These are phyloP conservation scores for Oryza glumipatula DNA, from an alignment of 176 grass and related monocot species.

Conservation along the genomic window DNA sequence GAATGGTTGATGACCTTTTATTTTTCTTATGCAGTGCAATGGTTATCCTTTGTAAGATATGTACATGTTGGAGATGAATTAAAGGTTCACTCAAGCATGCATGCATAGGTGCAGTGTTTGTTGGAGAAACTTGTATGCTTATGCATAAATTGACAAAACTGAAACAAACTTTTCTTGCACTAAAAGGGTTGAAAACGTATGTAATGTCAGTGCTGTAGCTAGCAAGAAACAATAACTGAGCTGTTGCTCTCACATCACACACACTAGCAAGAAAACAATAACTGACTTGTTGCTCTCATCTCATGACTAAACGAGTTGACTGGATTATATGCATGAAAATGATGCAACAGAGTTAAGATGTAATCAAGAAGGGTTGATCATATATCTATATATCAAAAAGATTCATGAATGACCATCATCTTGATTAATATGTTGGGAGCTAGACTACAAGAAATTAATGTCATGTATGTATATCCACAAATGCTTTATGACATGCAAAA, in stretches of 20 bases:
- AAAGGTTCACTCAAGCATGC: conserved; percentile 37
- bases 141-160: conserved; percentile 42
- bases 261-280: conserved; percentile 14
- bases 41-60: neutral
- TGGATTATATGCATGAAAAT: conserved; percentile 31
- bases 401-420: neutral
- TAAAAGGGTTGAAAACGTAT: conserved; percentile 47
- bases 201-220: conserved; percentile 8
- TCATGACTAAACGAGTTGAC: neutral
- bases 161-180: conserved; percentile 46
- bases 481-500: neutral
- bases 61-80: neutral
- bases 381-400: neutral
- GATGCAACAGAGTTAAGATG: conserved; percentile 27
- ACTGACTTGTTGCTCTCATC: conserved; percentile 16
- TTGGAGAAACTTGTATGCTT: conserved; percentile 54
- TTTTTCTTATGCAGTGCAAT: conserved; percentile 7
- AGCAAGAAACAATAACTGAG: conserved; percentile 34
- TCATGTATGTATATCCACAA: neutral
- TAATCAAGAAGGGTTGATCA: neutral
- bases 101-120: conserved; percentile 42
- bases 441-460: neutral
- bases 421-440: conserved; percentile 6
- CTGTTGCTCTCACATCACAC: conserved; percentile 29
- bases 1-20: conserved; percentile 11